Percentiles rank a stretch among this genome's conserved stretches.
These are phyloP conservation scores for Diplodia mutila DNA, from an alignment of 2,329 filamentous ascomycete genomes.

Conservation along the genomic window DNA sequence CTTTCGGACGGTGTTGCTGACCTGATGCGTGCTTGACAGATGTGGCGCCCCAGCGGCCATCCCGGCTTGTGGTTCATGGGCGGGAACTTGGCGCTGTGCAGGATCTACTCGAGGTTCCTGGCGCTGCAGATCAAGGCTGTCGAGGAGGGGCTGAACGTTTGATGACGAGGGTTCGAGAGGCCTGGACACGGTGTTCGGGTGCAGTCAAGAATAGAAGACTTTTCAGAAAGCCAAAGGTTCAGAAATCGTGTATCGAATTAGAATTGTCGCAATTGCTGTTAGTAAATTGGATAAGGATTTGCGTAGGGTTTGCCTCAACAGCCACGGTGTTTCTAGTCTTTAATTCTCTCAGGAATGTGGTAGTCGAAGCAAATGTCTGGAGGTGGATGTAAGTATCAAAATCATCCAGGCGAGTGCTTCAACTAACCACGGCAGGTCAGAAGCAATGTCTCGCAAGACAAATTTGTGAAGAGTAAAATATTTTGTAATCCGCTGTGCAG, in stretches of 20 bases:
- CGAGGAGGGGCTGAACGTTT: conserved; percentile 40
- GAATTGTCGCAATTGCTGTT: neutral
- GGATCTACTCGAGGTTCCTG: conserved; percentile 43
- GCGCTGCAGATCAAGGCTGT: conserved; percentile 48
- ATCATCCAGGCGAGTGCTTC: no score
- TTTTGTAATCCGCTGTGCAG: no score
- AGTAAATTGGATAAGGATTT: no score
- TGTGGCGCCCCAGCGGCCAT: conserved; percentile 46
- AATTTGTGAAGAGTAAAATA: no score
- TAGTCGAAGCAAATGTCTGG: neutral
- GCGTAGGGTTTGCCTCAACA: no score
- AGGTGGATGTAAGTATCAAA: neutral
- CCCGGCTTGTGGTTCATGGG: conserved; percentile 48
- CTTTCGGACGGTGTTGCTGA: neutral
- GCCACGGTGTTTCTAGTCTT: no score
- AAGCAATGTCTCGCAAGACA: no score
- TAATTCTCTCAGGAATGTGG: no score
- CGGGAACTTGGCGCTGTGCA: conserved; percentile 42
- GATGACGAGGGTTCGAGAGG: neutral
- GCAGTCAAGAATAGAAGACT: neutral
- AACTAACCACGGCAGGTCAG: no score
- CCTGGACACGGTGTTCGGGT: no score
- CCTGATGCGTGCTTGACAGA: conserved; percentile 30
- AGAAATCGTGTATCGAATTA: neutral
- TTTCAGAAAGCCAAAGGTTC: neutral